phyloP scores from a whole-genome alignment of 768 basidiomycete genomes.

The Auriscalpium orientale region DNA sequence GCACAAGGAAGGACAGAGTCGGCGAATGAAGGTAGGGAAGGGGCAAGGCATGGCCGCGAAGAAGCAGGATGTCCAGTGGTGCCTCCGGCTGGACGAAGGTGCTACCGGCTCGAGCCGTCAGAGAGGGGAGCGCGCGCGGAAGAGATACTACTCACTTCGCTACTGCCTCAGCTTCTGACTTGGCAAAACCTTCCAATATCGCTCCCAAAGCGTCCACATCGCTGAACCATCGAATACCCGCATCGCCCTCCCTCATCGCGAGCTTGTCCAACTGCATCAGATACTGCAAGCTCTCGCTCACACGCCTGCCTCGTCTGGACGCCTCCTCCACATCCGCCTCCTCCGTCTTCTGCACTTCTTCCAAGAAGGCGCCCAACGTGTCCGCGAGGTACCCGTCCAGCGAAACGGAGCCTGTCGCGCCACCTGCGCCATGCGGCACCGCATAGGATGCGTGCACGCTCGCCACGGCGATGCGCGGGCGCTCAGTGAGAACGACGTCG shows the following conservation, averaged over 20 bases:
- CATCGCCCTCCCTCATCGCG: slow-evolving; percentile 51
- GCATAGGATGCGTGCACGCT: slow-evolving; percentile 73
- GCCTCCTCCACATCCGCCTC: slow-evolving; percentile 44
- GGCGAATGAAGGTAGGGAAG: slow-evolving; percentile 65
- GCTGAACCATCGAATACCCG: slow-evolving; percentile 70
- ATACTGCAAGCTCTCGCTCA: slow-evolving; percentile 54
- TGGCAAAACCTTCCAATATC: slow-evolving; percentile 41
- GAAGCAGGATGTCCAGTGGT: slow-evolving; percentile 67
- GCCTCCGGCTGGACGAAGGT: slow-evolving; percentile 23
- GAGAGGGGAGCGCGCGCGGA: background rate
- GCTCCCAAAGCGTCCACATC: slow-evolving; percentile 50
- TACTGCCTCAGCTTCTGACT: slow-evolving; percentile 43
- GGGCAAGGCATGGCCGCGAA: slow-evolving; percentile 59
- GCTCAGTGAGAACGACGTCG: slow-evolving; percentile 6
- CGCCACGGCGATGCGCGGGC: slow-evolving; percentile 31
- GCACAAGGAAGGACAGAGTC: slow-evolving; percentile 63
- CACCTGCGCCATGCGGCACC: slow-evolving; percentile 31
- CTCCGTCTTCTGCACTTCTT: slow-evolving; percentile 51
- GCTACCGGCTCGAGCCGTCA: slow-evolving; percentile 12
- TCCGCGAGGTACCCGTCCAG: slow-evolving; percentile 58
- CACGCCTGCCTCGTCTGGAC: slow-evolving; percentile 36
- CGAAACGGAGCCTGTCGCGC: slow-evolving; percentile 39
- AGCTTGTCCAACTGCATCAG: slow-evolving; percentile 67
- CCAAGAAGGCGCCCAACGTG: slow-evolving; percentile 48
- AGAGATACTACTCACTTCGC: slow-evolving; percentile 35